phyloP scores from a whole-genome alignment of 2,329 filamentous ascomycete genomes.

The Phialophora verrucosa region DNA sequence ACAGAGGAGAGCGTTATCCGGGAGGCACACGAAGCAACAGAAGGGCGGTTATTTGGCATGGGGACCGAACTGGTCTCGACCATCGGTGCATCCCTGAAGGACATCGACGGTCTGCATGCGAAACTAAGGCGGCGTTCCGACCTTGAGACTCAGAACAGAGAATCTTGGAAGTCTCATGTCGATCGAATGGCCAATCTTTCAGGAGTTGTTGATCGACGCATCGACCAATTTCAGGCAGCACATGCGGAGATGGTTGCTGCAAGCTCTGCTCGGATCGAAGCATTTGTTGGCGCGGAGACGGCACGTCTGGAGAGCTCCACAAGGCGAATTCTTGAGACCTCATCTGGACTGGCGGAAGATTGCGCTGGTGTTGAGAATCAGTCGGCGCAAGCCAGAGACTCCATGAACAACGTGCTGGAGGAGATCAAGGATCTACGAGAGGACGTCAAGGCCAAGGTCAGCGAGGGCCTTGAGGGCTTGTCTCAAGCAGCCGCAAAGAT shows the following conservation, averaged over 20 bases:
- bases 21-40: conserved; percentile 84
- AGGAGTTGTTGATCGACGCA: conserved; percentile 73
- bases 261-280: conserved; percentile 74
- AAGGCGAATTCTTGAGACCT: conserved; percentile 71
- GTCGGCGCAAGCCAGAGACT: conserved; percentile 67
- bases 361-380: conserved; percentile 67
- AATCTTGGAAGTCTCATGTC: conserved; percentile 78
- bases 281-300: conserved; percentile 77
- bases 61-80: conserved; percentile 79
- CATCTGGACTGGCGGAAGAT: conserved; percentile 69
- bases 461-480: conserved; percentile 81
- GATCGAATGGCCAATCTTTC: conserved; percentile 78
- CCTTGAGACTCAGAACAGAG: conserved; percentile 78
- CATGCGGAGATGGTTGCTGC: conserved; percentile 73
- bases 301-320: conserved; percentile 73
- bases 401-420: conserved; percentile 88
- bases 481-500: conserved; percentile 86
- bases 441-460: conserved; percentile 83
- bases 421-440: conserved; percentile 91
- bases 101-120: conserved; percentile 80
- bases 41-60: conserved; percentile 74
- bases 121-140: conserved; percentile 88
- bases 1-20: conserved; percentile 79
- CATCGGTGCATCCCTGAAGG: conserved; percentile 75
- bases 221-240: conserved; percentile 72